phyloP scores from a whole-genome alignment of 352 stramenopile genomes.

The Phytophthora palmivora region DNA sequence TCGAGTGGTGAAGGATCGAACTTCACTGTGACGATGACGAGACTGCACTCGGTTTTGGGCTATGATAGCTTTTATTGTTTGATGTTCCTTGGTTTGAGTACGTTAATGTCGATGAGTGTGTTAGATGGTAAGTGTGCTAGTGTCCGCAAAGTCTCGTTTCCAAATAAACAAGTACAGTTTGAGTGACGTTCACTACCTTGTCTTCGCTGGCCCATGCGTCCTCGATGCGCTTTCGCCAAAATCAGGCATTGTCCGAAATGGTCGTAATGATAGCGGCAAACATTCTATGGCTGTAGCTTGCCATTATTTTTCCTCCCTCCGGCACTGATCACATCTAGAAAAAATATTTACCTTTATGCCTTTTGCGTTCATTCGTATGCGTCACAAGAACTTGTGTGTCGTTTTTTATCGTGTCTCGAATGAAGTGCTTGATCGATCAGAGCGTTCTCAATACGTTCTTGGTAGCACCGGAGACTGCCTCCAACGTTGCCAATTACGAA shows the following conservation, averaged over 20 bases:
- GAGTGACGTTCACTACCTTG: not conserved
- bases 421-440: constrained; percentile 29
- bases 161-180: constrained; percentile 8
- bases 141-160: not conserved
- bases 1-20: constrained; percentile 25
- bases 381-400: too few species aligned
- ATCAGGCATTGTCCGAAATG: constrained; percentile 18
- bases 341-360: too few species aligned
- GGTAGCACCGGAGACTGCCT: constrained; percentile 43
- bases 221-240: not conserved
- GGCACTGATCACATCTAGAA: too few species aligned
- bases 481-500: constrained; percentile 49
- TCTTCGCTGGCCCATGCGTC: too few species aligned
- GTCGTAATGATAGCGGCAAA: too few species aligned
- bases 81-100: constrained; percentile 19
- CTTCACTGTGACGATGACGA: constrained; percentile 8
- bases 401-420: not conserved
- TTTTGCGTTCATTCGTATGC: too few species aligned
- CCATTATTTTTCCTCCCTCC: too few species aligned
- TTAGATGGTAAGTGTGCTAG: constrained; percentile 9
- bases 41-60: constrained; percentile 4
- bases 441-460: constrained; percentile 57
- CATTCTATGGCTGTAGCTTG: too few species aligned
- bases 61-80: constrained; percentile 8
- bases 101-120: constrained; percentile 12